Evolutionary conservation across 345 rosid genomes (phyloP).

Genomic region (Populus alba): DNA sequence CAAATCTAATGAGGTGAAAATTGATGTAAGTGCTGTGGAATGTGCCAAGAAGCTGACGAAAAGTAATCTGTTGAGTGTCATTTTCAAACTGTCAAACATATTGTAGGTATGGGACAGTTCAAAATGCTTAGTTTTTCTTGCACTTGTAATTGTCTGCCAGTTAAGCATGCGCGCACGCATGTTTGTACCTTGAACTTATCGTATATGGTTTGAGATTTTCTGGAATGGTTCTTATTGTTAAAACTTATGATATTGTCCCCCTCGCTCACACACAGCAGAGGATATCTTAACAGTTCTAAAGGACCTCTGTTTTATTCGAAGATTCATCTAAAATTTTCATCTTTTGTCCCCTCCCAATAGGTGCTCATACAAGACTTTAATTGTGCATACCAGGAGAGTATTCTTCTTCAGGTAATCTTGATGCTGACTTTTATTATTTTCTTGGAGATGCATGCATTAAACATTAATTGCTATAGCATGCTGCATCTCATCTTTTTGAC

Average conservation of each 20-base stretch:
- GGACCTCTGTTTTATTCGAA: not conserved
- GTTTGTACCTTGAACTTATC: not conserved
- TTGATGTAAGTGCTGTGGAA: not conserved
- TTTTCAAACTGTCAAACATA: not conserved
- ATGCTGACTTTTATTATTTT: not conserved
- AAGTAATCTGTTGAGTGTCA: not conserved
- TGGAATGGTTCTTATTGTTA: not conserved
- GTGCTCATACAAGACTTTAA: slow-evolving; percentile 88
- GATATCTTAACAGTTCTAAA: not conserved
- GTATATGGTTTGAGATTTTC: not conserved
- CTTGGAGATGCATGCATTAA: not conserved
- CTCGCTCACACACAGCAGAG: not conserved
- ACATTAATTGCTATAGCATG: not conserved
- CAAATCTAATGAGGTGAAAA: not conserved
- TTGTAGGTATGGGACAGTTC: not conserved
- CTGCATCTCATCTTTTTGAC: not conserved
- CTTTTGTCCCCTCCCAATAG: slow-evolving; percentile 30
- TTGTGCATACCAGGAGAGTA: slow-evolving; percentile 94
- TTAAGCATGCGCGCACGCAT: not conserved
- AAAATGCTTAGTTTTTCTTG: not conserved
- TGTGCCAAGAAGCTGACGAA: not conserved
- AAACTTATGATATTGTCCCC: not conserved
- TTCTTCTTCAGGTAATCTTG: slow-evolving; percentile 75
- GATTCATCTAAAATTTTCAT: slow-evolving; percentile 3
- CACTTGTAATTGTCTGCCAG: not conserved